Percentiles rank a stretch among this genome's conserved stretches.
Conservation (phyloP, 75 land plant genomes). For the Azolla pinnata region DNA sequence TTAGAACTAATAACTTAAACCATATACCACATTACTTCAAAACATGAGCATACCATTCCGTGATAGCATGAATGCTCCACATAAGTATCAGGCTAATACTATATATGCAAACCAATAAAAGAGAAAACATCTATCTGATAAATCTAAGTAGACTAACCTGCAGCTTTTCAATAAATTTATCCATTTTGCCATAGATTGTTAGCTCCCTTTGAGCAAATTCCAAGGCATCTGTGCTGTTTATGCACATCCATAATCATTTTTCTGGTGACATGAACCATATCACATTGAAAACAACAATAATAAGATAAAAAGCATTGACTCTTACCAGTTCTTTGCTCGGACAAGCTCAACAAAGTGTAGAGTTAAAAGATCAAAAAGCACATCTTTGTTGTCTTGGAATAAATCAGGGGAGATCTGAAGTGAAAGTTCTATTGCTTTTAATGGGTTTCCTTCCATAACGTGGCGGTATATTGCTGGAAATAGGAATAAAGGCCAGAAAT, state of each 20-base stretch:
- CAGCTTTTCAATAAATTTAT: slow-evolving; percentile 63
- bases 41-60: no score
- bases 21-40: no score
- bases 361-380: slow-evolving; percentile 88
- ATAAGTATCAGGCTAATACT: no score
- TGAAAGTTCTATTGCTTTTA: slow-evolving; percentile 87
- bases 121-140: no score
- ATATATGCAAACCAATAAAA: no score
- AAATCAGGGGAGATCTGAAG: slow-evolving; percentile 65
- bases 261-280: not conserved
- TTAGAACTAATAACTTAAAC: no score
- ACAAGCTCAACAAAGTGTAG: slow-evolving; percentile 89
- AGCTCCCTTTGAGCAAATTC: slow-evolving; percentile 82
- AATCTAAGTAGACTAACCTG: no score
- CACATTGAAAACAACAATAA: not conserved
- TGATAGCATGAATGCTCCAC: no score
- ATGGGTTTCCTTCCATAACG: slow-evolving; percentile 70
- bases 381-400: slow-evolving; percentile 61
- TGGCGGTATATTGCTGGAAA: slow-evolving; percentile 65
- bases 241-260: not conserved
- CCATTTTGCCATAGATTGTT: slow-evolving; percentile 64
- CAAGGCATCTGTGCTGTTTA: slow-evolving; percentile 80
- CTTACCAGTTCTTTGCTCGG: slow-evolving; percentile 63
- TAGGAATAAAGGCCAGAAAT: no score
- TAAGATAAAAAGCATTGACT: not conserved